Evolutionary conservation across 192 early-diverging fungal genomes (phyloP).

Genomic region (Piromyces sp.): DNA sequence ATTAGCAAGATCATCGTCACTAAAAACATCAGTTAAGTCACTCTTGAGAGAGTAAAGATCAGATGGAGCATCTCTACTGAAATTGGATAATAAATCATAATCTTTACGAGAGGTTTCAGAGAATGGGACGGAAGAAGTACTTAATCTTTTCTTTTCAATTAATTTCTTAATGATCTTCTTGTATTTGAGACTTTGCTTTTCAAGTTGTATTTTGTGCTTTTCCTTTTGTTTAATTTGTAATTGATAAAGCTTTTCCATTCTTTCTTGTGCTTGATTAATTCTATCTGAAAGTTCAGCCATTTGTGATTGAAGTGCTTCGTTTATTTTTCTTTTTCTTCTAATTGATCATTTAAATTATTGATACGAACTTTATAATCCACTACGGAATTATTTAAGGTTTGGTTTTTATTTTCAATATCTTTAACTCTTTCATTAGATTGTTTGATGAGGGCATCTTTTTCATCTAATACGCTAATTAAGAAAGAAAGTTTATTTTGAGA

Average conservation of each 20-base stretch:
- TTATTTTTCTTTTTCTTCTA: not conserved
- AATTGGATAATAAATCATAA: not conserved
- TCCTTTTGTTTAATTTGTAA: not conserved
- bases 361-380: not conserved
- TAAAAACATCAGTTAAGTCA: not conserved
- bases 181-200: not conserved
- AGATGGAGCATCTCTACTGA: not conserved
- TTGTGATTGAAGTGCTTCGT: not conserved
- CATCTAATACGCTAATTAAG: not conserved
- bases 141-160: not conserved
- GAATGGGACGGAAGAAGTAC: not conserved
- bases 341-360: not conserved
- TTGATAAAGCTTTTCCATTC: not conserved
- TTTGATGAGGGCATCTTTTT: not conserved
- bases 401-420: not conserved
- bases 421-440: not conserved
- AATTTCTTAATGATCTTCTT: not conserved
- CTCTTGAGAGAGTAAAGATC: not conserved
- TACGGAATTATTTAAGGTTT: not conserved
- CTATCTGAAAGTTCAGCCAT: not conserved
- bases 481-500: not conserved
- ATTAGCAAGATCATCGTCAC: not conserved
- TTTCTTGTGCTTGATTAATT: not conserved
- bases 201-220: not conserved
- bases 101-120: not conserved